Conservation (phyloP, 2,329 filamentous ascomycete genomes). For the Karstenula rhodostoma region DNA sequence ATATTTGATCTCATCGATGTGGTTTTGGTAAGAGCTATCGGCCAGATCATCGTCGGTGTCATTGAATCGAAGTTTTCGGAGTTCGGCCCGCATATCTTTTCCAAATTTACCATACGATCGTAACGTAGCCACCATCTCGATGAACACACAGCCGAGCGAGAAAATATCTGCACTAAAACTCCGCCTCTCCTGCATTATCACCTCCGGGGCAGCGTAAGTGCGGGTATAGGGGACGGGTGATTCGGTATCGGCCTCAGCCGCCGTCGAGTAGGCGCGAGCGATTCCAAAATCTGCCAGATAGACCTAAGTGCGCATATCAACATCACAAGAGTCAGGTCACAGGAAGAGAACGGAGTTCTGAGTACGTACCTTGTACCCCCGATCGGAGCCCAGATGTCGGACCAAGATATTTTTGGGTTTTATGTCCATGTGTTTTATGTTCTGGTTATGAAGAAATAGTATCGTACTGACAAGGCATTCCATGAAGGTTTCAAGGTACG, state of each 20-base stretch:
- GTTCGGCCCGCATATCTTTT: not conserved
- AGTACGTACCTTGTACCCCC: slow-evolving; percentile 10
- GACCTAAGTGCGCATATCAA: slow-evolving; percentile 13
- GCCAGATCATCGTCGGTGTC: slow-evolving; percentile 5
- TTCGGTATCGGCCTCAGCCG: slow-evolving; percentile 25
- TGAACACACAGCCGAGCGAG: slow-evolving; percentile 30
- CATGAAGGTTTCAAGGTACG: not conserved
- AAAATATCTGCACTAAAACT: slow-evolving; percentile 30
- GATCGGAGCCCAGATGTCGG: slow-evolving; percentile 8
- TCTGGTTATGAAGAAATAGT: slow-evolving; percentile 23
- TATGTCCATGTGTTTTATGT: slow-evolving; percentile 34
- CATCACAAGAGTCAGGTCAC: too few species aligned
- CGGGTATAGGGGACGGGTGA: slow-evolving; percentile 22
- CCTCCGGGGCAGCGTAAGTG: slow-evolving; percentile 31
- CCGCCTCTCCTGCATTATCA: slow-evolving; percentile 22
- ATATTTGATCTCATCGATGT: too few species aligned
- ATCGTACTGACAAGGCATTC: slow-evolving; percentile 25
- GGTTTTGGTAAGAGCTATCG: not conserved
- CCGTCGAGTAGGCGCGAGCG: slow-evolving; percentile 25
- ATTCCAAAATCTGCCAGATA: slow-evolving; percentile 36
- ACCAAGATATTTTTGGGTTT: slow-evolving; percentile 33
- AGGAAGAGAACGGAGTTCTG: not conserved
- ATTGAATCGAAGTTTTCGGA: slow-evolving; percentile 10
- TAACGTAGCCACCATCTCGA: slow-evolving; percentile 25
- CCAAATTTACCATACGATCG: not conserved